Evolutionary conservation across 129 eudicot species (phyloP).

Genomic region (Heracleum sosnowskyi): DNA sequence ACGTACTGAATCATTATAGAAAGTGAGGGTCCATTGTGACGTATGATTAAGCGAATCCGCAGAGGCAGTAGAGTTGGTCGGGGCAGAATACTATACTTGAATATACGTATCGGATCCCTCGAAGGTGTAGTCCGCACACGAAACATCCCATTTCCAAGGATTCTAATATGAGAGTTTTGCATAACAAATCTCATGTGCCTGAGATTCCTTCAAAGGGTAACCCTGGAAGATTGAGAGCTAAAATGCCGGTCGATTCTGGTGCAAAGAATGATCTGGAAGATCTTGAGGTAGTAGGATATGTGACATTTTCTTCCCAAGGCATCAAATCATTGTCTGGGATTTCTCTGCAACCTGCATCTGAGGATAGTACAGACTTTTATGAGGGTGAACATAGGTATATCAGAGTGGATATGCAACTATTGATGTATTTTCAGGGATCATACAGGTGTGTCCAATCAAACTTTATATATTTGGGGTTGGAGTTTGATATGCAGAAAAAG

Average conservation of each 20-base stretch:
- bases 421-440: neutral
- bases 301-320: slow-evolving; percentile 60
- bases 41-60: slow-evolving; percentile 62
- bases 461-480: neutral
- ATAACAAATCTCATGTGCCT: slow-evolving; percentile 23
- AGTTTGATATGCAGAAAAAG: neutral
- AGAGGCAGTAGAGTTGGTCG: slow-evolving; percentile 73
- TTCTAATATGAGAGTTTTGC: slow-evolving; percentile 29
- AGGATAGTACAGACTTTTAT: slow-evolving; percentile 65
- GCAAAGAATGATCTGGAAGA: slow-evolving; percentile 64
- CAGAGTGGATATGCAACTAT: slow-evolving; percentile 74
- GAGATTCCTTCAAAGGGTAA: slow-evolving; percentile 72
- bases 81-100: slow-evolving; percentile 70
- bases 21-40: slow-evolving; percentile 74
- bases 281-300: slow-evolving; percentile 65
- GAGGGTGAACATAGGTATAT: slow-evolving; percentile 73
- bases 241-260: slow-evolving; percentile 66
- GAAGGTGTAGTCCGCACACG: slow-evolving; percentile 68
- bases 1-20: slow-evolving; percentile 88
- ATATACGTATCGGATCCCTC: slow-evolving; percentile 53
- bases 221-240: slow-evolving; percentile 71
- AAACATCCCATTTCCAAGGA: slow-evolving; percentile 73
- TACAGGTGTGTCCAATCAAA: slow-evolving; percentile 1
- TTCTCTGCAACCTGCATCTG: slow-evolving; percentile 59
- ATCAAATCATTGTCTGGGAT: slow-evolving; percentile 65